phyloP scores from a whole-genome alignment of 2,329 filamentous ascomycete genomes.

The Phoma sp. region DNA sequence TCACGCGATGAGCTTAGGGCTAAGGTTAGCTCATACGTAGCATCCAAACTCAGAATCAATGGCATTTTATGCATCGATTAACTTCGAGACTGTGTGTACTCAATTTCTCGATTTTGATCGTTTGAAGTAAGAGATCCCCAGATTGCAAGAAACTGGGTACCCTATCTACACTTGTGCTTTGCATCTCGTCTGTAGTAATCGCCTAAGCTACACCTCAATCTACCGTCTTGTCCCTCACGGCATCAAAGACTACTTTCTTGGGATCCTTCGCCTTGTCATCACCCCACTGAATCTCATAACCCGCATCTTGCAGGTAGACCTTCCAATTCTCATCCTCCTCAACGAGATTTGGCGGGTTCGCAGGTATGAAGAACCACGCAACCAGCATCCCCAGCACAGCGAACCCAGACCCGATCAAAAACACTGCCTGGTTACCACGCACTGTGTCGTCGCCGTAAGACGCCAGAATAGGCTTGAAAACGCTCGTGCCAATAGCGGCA shows the following conservation, averaged over 20 bases:
- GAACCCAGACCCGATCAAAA: slow-evolving; percentile 34
- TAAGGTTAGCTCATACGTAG: no score
- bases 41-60: no score
- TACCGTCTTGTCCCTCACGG: slow-evolving; percentile 9
- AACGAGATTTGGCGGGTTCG: slow-evolving; percentile 28
- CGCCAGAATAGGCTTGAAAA: slow-evolving; percentile 35
- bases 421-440: slow-evolving; percentile 32
- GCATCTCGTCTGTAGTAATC: not conserved
- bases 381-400: slow-evolving; percentile 30
- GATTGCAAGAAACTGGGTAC: no score
- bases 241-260: slow-evolving; percentile 11
- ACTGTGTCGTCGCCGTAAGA: slow-evolving; percentile 28
- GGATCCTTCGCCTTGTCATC: slow-evolving; percentile 29
- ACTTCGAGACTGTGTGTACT: no score
- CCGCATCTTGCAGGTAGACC: slow-evolving; percentile 28
- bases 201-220: not conserved
- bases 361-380: slow-evolving; percentile 41
- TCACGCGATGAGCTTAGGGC: no score
- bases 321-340: slow-evolving; percentile 40
- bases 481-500: slow-evolving; percentile 32
- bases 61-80: no score
- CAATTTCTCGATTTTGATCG: no score
- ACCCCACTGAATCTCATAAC: slow-evolving; percentile 33
- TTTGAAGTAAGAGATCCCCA: no score
- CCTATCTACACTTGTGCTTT: no score